Evolutionary conservation across 2,329 filamentous ascomycete species (phyloP).

Genomic region (Neopestalotiopsis sp.): DNA sequence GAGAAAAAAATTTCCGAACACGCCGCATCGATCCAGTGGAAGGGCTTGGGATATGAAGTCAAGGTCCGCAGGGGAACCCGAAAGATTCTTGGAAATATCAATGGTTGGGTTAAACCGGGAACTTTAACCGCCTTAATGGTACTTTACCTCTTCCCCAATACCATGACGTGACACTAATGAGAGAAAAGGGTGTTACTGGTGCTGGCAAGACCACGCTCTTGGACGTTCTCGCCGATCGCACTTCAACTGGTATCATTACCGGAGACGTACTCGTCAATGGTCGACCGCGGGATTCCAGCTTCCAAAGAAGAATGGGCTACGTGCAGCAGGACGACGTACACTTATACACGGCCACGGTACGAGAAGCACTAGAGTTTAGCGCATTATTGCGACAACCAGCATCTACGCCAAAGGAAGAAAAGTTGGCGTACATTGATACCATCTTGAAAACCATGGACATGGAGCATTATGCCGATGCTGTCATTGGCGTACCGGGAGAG

Average conservation of each 20-base stretch:
- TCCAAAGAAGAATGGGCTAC: constrained; percentile 38
- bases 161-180: too few relatives aligned
- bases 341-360: constrained; percentile 41
- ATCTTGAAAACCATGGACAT: too few relatives aligned
- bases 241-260: constrained; percentile 80
- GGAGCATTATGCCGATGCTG: too few relatives aligned
- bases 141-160: too few relatives aligned
- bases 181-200: constrained; percentile 64
- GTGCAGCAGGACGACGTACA: constrained; percentile 91
- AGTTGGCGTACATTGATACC: too few relatives aligned
- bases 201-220: constrained; percentile 94
- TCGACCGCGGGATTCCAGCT: constrained; percentile 51
- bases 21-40: too few relatives aligned
- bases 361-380: constrained; percentile 49
- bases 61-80: neutral
- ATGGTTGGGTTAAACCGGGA: constrained; percentile 93
- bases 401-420: too few relatives aligned
- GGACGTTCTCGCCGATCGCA: constrained; percentile 83
- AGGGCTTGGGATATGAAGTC: neutral
- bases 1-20: too few relatives aligned
- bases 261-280: constrained; percentile 66
- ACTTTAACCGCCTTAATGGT: constrained; percentile 87
- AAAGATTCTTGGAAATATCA: constrained; percentile 52
- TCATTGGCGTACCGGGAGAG: too few relatives aligned
- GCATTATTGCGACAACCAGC: constrained; percentile 56